Conservation (phyloP, 345 rosid genomes). For the Linum tenue region DNA sequence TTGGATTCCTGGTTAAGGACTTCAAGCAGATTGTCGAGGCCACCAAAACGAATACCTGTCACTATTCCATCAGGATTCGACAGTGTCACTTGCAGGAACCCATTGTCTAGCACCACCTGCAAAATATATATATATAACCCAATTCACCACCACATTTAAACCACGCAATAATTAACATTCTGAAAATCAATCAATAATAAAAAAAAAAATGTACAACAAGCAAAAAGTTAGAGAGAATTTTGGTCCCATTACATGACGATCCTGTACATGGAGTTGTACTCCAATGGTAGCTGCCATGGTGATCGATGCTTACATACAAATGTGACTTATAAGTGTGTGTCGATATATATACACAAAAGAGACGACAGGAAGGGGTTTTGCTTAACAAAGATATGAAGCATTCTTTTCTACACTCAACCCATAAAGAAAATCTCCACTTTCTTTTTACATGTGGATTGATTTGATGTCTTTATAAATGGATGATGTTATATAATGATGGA, state of each 20-base stretch:
- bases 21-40: background rate
- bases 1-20: background rate
- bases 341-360: background rate
- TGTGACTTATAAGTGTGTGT: background rate
- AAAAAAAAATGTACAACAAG: background rate
- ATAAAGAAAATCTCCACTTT: no score
- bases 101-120: conserved; percentile 3
- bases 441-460: no score
- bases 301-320: background rate
- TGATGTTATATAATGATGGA: no score
- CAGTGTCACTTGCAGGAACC: background rate
- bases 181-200: background rate
- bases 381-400: background rate
- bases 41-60: background rate
- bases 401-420: no score
- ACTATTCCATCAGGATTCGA: background rate
- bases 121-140: no score
- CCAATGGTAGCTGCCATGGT: background rate
- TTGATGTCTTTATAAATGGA: no score
- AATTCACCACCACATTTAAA: no score
- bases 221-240: background rate
- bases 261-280: background rate
- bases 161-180: no score
- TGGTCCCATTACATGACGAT: background rate
- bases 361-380: background rate